Evolutionary conservation across 1,284 basidiomycete genomes (phyloP), one percentile per base, ranked within the genome.

Genomic region (Mycosarcoma maydis): DNA sequence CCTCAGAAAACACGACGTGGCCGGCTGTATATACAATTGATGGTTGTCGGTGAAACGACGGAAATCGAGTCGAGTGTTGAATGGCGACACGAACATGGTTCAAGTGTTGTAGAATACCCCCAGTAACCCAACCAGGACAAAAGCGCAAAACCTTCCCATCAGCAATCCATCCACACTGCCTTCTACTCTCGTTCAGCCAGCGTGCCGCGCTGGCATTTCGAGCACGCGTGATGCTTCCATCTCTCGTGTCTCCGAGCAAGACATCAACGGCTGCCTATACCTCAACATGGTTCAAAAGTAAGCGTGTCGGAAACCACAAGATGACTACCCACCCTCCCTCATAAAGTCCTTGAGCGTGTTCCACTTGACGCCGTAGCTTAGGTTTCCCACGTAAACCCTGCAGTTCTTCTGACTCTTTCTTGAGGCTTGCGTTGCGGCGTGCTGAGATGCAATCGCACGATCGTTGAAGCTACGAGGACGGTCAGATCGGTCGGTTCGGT

Each of bases 1-100:
- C 93, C 88, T 98, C 95, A 86, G 95, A 92, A 87, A 98, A 98
- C 83, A 95, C 89, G 81, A 98, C 94, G 86, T 94, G 72, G n/a
- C 78, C 78, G 52, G 75, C 78, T 79, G 72, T 56, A 39, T 40
- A 34, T 32, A 20, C 22, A 14, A 23, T 32, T 7, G 23, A 36
- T 11, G 17, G n/a, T 46, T 8, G 22, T 33, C 22, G 34, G 17
- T 19, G 45, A n/a, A 38, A 20, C n/a, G 26, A 22, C 20, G 17
- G 6, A 52, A 20, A 22, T n/a, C 27, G 32, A 20, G 45, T 26
- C 27, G 39, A 26, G 24, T 5, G 44, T 17, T 26, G 29, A 39
- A 26, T 8, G 16, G 42, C 19, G 16, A 34, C 20, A n/a, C 6
- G 16, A 30, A 14, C 22, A 38, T 17, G 19, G n/a, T 22, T 41